Percentiles rank a stretch among this genome's conserved stretches.
phyloP scores from a whole-genome alignment of 2,329 filamentous ascomycete genomes.

The Apiospora marii region DNA sequence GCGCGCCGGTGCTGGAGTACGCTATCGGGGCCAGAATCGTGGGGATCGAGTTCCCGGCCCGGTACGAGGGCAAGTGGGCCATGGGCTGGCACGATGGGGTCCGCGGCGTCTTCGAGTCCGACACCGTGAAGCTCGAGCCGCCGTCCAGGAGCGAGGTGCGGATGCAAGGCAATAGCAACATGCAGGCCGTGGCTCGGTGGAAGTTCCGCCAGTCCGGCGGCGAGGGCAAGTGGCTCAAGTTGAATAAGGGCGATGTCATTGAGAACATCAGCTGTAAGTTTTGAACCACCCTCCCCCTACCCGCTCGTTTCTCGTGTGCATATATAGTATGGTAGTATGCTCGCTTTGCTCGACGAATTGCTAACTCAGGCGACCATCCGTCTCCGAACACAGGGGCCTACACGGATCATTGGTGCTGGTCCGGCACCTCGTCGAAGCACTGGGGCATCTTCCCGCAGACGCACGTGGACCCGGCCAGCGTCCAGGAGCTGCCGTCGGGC shows the following conservation, averaged over 20 bases:
- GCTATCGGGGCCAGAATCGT: slow-evolving; percentile 57
- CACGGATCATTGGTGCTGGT: slow-evolving; percentile 45
- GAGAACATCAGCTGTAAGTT: slow-evolving; percentile 60
- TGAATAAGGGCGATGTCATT: slow-evolving; percentile 72
- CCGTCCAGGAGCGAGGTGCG: slow-evolving; percentile 56
- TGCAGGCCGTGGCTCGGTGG: slow-evolving; percentile 60
- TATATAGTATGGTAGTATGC: not conserved
- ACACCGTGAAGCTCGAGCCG: slow-evolving; percentile 56
- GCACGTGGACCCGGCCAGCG: slow-evolving; percentile 41
- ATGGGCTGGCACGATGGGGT: slow-evolving; percentile 64
- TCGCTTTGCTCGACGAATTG: not conserved
- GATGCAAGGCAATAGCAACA: slow-evolving; percentile 54
- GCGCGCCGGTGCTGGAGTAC: slow-evolving; percentile 54
- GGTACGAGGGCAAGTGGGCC: slow-evolving; percentile 64
- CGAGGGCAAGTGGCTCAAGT: slow-evolving; percentile 60
- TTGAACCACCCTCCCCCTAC: not conserved
- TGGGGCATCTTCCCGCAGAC: slow-evolving; percentile 45
- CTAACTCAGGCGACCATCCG: not conserved
- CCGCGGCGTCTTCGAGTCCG: slow-evolving; percentile 57
- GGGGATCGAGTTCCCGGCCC: slow-evolving; percentile 58
- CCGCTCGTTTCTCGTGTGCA: not conserved
- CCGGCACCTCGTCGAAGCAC: slow-evolving; percentile 42
- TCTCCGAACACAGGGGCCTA: slow-evolving; percentile 37
- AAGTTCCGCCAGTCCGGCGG: slow-evolving; percentile 56
- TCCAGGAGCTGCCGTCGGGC: slow-evolving; percentile 37